A percentile compares a stretch with the other conserved stretches of the same genome.
These are phyloP conservation scores for Yamadazyma laniorum DNA, from an alignment of 805 yeast species.

Conservation along the genomic window DNA sequence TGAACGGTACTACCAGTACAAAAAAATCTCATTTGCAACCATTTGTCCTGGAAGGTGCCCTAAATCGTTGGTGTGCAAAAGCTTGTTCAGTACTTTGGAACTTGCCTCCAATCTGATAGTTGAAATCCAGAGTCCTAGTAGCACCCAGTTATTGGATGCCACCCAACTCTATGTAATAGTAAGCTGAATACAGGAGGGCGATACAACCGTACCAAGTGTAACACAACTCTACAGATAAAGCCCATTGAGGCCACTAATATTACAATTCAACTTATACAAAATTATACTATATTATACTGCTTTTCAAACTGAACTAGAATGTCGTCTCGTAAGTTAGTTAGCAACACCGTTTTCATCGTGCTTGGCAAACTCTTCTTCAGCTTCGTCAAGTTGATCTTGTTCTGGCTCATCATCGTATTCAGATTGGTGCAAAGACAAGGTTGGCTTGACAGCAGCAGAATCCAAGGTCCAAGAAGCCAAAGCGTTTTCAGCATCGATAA, in stretches of 20 bases:
- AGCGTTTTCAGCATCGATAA: constrained; percentile 81
- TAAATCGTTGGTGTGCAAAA: constrained; percentile 25
- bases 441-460: constrained; percentile 78
- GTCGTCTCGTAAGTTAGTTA: constrained; percentile 1
- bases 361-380: constrained; percentile 54
- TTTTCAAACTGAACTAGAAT: constrained; percentile 1
- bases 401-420: constrained; percentile 35
- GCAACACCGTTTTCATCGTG: constrained; percentile 26
- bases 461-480: constrained; percentile 83
- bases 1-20: background rate
- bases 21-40: background rate
- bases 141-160: too few relatives aligned
- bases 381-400: constrained; percentile 50
- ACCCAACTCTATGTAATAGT: too few relatives aligned
- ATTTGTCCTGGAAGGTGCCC: constrained; percentile 12
- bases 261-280: constrained; percentile 8
- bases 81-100: constrained; percentile 26
- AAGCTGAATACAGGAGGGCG: too few relatives aligned
- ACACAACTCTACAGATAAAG: too few relatives aligned
- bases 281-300: constrained; percentile 1
- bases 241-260: background rate
- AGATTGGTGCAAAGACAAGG: constrained; percentile 52
- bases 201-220: too few relatives aligned
- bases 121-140: background rate
- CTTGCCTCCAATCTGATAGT: constrained; percentile 19